Evolutionary conservation across 2,329 filamentous ascomycete species (phyloP).

Genomic region (Penicillium sp.): DNA sequence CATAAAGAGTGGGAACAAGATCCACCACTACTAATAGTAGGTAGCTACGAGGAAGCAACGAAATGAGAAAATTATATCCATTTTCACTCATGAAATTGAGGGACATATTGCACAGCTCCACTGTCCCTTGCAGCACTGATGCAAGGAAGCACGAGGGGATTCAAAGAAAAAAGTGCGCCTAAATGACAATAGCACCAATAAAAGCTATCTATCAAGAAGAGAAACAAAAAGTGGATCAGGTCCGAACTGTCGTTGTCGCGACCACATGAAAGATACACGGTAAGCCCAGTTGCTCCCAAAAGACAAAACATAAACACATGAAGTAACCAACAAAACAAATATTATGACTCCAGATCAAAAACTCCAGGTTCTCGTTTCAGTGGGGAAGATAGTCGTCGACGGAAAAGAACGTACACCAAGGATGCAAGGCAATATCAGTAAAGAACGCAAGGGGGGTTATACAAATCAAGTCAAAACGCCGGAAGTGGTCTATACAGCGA

Average conservation of each 20-base stretch:
- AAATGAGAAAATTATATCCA: conserved; percentile 2
- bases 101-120: conserved; percentile 8
- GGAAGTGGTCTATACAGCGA: conserved; percentile 35
- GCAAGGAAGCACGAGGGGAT: not conserved
- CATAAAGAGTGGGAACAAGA: too few relatives aligned
- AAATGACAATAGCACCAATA: conserved; percentile 19
- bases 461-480: conserved; percentile 28
- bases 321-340: conserved; percentile 14
- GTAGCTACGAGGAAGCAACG: not conserved
- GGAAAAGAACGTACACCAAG: conserved; percentile 28
- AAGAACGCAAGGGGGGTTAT: conserved; percentile 18
- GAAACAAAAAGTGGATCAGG: conserved; percentile 11
- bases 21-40: too few relatives aligned
- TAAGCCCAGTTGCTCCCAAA: conserved; percentile 14
- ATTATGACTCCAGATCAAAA: conserved; percentile 28
- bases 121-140: conserved; percentile 11
- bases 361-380: conserved; percentile 24
- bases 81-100: not conserved
- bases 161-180: conserved; percentile 15
- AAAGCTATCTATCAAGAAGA: conserved; percentile 23
- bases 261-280: not conserved
- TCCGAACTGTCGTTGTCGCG: not conserved
- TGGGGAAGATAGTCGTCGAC: conserved; percentile 10
- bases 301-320: conserved; percentile 4
- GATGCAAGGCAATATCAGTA: conserved; percentile 24